Conservation (phyloP, 495 filamentous ascomycete genomes). For the Aspergillus diversus region DNA sequence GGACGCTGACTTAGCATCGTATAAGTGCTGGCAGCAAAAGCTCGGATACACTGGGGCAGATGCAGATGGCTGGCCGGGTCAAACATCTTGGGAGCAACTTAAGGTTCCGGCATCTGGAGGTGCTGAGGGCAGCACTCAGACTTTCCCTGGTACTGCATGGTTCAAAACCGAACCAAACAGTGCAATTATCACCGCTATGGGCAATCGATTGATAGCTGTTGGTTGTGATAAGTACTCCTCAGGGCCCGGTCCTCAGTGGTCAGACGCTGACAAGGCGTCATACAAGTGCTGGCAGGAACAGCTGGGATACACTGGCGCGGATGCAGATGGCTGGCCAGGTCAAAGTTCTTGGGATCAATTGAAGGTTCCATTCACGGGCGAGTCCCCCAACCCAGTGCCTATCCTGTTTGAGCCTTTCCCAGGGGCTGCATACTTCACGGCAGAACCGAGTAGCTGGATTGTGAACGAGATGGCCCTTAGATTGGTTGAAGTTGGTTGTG, state of each 20-base stretch:
- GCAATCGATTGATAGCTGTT: slow-evolving; percentile 3
- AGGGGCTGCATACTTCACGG: slow-evolving; percentile 6
- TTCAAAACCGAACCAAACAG: slow-evolving; percentile 10
- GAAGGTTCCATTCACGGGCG: slow-evolving; percentile 5
- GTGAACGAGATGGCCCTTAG: slow-evolving; percentile 6
- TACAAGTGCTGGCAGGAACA: slow-evolving; percentile 11
- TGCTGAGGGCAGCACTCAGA: not conserved
- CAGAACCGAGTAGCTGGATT: slow-evolving; percentile 4
- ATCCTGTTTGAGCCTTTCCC: slow-evolving; percentile 11
- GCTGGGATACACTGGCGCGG: slow-evolving; percentile 8
- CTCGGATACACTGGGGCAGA: slow-evolving; percentile 15
- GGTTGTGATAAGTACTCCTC: slow-evolving; percentile 2
- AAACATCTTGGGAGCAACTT: slow-evolving; percentile 11
- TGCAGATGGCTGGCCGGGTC: slow-evolving; percentile 18
- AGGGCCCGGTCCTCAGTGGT: slow-evolving; percentile 7
- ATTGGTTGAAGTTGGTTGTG: slow-evolving; percentile 15
- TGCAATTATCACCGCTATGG: slow-evolving; percentile 6
- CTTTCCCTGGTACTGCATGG: slow-evolving; percentile 5
- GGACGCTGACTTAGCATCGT: slow-evolving; percentile 3
- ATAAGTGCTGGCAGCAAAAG: slow-evolving; percentile 17
- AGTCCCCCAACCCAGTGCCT: not conserved
- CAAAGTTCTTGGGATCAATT: slow-evolving; percentile 3
- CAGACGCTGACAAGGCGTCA: not conserved
- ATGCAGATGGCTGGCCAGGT: slow-evolving; percentile 11
- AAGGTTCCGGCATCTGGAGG: slow-evolving; percentile 8